Base-by-base conservation (phyloP, 2,329 filamentous ascomycete genomes). In the Aspergillus sp. region DNA sequence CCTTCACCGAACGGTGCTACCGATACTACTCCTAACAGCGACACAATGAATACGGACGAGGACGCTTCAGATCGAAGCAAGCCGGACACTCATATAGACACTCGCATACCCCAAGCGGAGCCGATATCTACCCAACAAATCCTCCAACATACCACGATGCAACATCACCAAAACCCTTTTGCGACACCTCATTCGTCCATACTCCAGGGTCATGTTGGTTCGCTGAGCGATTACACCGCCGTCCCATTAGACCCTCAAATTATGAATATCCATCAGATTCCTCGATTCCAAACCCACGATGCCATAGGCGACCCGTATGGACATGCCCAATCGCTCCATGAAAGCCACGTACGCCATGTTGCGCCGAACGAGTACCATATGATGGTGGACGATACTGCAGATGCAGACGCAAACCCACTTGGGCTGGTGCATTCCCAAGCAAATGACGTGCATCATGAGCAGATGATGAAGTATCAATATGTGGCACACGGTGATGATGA, bases 171-270 rank as follows among this genome's bases (percentile, higher is more conserved):
- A 27, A 70, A 73, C 58, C 68, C 70, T 39, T 76, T 75, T 62
- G 64, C 66, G 61, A 56, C 70, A 59, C 52, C 66, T 27, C 63
- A 68, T 59, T 60, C 68, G 41, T 65, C 71, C 12, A 69, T 73
- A 56, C 70, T 76, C 2, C 69, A 73, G 55, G 69, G 72, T 47
- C 59, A 67, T 7, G 69, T 75, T 40, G 72, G 75, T 40, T 67
- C 73, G 21, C 75, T 80, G 62, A 66, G 73, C 21, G 70, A 75
- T 33, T 79, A 77, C 56, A 71, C 78, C 58, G 76, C 82, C 43
- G 77, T 87, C 70, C 84, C 84, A 2, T 78, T 86, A 43, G 85
- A 88, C 58, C 84, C 85, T 2, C 84, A 84, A 39, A 84, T 87
- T 48, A 86, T 87, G 62, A 79, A 81, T 61, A 72, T 81, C 27